Evolutionary conservation across 176 grass and related monocot species (phyloP).

Genomic region (Juncus effusus): DNA sequence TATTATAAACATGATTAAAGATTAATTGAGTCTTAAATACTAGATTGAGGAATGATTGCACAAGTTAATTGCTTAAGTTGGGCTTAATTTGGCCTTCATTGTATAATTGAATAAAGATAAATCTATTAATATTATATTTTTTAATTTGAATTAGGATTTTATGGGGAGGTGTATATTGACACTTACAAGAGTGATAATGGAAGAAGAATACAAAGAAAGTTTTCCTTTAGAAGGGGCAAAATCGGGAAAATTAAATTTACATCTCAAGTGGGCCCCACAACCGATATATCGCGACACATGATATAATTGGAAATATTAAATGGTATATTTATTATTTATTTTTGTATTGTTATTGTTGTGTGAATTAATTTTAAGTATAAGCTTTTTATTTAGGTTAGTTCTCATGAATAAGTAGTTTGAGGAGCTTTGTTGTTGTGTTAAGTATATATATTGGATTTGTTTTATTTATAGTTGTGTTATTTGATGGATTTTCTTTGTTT

Average conservation of each 20-base stretch:
- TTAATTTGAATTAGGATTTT: constrained; percentile 48
- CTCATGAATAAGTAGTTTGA: too few species aligned
- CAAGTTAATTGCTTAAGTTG: background rate
- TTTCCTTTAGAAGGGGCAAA: constrained; percentile 78
- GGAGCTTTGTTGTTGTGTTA: too few species aligned
- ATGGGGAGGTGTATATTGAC: constrained; percentile 82
- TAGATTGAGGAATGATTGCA: too few species aligned
- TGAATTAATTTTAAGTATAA: background rate
- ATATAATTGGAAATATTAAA: constrained; percentile 3
- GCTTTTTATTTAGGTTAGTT: too few species aligned
- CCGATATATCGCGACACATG: constrained; percentile 51
- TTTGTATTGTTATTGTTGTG: constrained; percentile 18
- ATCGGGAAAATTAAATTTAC: constrained; percentile 70
- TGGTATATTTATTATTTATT: background rate
- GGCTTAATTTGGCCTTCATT: background rate
- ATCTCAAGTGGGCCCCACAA: constrained; percentile 80
- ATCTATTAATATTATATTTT: constrained; percentile 6
- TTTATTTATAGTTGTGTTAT: too few species aligned
- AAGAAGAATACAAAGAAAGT: constrained; percentile 65
- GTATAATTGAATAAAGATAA: background rate
- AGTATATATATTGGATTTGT: too few species aligned
- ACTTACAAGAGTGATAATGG: constrained; percentile 73
- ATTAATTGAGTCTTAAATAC: background rate
- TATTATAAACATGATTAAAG: background rate
- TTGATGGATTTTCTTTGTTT: too few species aligned